These are phyloP conservation scores for Neurospora pannonica DNA, from an alignment of 495 filamentous ascomycete genomes.

Conservation along the genomic window DNA sequence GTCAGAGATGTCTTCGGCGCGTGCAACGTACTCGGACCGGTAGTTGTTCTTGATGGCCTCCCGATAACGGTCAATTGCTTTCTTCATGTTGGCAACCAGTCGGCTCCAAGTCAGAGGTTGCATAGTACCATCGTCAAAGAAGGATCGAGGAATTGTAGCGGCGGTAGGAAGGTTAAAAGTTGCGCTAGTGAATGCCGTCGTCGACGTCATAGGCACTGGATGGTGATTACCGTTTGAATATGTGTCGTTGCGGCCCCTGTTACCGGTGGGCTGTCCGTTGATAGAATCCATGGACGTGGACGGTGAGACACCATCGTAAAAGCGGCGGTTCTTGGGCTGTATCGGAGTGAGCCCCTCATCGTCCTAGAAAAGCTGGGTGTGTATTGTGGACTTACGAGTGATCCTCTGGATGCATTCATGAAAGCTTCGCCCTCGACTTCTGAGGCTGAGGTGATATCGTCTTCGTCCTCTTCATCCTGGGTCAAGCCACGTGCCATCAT, in stretches of 20 bases:
- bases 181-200: slow-evolving; percentile 58
- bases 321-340: slow-evolving; percentile 51
- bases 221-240: slow-evolving; percentile 37
- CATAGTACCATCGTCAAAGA: slow-evolving; percentile 73
- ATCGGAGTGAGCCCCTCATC: background rate
- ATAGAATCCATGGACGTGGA: slow-evolving; percentile 89
- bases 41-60: slow-evolving; percentile 71
- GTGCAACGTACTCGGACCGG: slow-evolving; percentile 80
- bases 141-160: slow-evolving; percentile 62
- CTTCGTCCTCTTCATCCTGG: slow-evolving; percentile 78
- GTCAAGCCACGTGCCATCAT: slow-evolving; percentile 78
- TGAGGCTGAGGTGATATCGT: slow-evolving; percentile 67
- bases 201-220: slow-evolving; percentile 48
- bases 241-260: slow-evolving; percentile 33
- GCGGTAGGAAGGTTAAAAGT: slow-evolving; percentile 44
- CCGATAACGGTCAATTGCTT: slow-evolving; percentile 76
- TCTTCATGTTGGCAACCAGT: slow-evolving; percentile 82
- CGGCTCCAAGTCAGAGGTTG: slow-evolving; percentile 77
- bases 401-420: slow-evolving; percentile 37
- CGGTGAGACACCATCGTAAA: slow-evolving; percentile 70
- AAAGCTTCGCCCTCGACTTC: slow-evolving; percentile 61
- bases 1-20: slow-evolving; percentile 95
- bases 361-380: background rate
- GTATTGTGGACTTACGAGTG: slow-evolving; percentile 35
- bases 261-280: slow-evolving; percentile 46